Evolutionary conservation across 768 basidiomycete species (phyloP), one percentile per base, ranked within the genome.

Genomic region (Mycena leptocephala): DNA sequence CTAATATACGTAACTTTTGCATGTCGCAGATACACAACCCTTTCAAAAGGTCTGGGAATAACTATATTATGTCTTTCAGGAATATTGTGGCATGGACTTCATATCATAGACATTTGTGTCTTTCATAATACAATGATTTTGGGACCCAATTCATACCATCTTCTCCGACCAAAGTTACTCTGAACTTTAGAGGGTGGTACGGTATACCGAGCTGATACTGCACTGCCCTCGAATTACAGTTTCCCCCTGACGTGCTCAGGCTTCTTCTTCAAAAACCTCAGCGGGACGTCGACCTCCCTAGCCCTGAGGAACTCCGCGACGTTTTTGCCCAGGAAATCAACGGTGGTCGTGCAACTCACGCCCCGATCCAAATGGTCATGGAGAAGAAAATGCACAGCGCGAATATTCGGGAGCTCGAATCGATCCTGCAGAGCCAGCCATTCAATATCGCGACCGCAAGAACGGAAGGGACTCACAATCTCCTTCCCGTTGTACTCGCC

Each of bases 291-390:
- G 30, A 78, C 77, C 53, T 78, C 74, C 22, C 70, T 35, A 35
- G 77, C 77, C 26, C 77, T 14, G 2, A 78, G 63, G 48, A 75
- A 78, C 68, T 78, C 77, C 16, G 77, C 77, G 22, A 78, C 77
- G 63, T 78, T 78, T 51, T 78, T 78, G 5, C 77, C 77, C 63
- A 78, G 65, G 51, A 78, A 78, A 61, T 78, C 77, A 24, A 78
- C 77, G 16, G 74, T 75, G 43, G 39, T 75, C 55, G 77, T 75
- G 41, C 77, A 78, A 63, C 74, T 75, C 56, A 78, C 77, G 26
- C 77, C 77, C 10, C 77, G 74, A 46, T 78, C 77, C 35, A 78
- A 32, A 41, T 78, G 74, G 55, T 78, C 77, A 20, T 78, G 77
- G 13, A 78, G 70, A 56, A 78, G 56, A 30, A 78, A 78, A 48